phyloP scores from a whole-genome alignment of 2,329 filamentous ascomycete species.

The Furcasterigmium sp. region DNA sequence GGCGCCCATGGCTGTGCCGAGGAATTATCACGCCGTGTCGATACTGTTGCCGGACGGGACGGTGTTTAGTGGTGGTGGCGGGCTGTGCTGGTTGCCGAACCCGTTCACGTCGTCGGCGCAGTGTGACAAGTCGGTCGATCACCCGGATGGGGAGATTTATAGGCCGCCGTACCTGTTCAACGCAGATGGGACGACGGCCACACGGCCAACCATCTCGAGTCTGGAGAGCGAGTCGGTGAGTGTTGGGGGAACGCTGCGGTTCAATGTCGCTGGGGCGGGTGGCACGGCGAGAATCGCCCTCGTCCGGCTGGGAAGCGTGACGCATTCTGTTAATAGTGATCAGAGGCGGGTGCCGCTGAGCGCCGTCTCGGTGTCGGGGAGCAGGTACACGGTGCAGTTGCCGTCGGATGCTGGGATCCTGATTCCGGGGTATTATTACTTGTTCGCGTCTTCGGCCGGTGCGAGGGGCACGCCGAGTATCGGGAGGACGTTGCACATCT shows the following conservation, averaged over 20 bases:
- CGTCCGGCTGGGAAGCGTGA: conserved; percentile 42
- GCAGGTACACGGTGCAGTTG: conserved; percentile 31
- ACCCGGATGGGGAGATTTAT: conserved; percentile 51
- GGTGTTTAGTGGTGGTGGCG: conserved; percentile 46
- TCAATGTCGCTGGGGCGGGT: conserved; percentile 13
- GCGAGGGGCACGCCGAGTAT: conserved; percentile 38
- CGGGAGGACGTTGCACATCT: conserved; percentile 31
- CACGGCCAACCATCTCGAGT: conserved; percentile 34
- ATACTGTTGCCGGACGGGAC: conserved; percentile 45
- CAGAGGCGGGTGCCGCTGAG: conserved; percentile 46
- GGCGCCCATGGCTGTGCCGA: conserved; percentile 29
- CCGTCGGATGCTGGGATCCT: conserved; percentile 42
- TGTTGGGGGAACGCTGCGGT: conserved; percentile 14
- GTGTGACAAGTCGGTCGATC: conserved; percentile 37
- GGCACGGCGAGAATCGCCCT: conserved; percentile 29
- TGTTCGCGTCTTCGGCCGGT: conserved; percentile 40
- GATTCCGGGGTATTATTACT: conserved; percentile 47
- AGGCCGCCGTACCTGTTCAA: conserved; percentile 50
- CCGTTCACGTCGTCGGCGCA: conserved; percentile 17
- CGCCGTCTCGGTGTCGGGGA: conserved; percentile 16
- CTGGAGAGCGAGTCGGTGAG: conserved; percentile 19
- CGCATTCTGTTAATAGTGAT: conserved; percentile 54
- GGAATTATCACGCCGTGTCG: conserved; percentile 44
- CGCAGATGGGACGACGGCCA: conserved; percentile 28
- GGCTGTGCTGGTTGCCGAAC: conserved; percentile 35